Evolutionary conservation across 2,329 filamentous ascomycete genomes (phyloP), one percentile per base, ranked within the genome.

Genomic region (Penicillium sp.): DNA sequence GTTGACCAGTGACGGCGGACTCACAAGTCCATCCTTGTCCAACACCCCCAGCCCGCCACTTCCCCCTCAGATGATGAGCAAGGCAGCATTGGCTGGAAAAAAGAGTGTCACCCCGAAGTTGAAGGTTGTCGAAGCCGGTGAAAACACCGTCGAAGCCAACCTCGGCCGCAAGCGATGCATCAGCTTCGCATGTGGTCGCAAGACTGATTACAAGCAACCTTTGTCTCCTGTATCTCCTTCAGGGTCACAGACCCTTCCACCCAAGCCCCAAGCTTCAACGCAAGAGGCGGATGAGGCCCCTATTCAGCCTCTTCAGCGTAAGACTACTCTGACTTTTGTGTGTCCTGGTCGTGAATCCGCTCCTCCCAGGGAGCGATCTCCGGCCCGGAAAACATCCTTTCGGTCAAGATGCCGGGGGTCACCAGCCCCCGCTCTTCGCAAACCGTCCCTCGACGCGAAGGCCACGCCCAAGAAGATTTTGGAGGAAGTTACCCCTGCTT

Each of bases 1-100:
- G 61, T 81, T 97, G 54, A 97, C 92, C n/a, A 97, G 92, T 74
- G 94, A 97, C 67, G 94, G 90, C 54, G 92, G 91, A 55, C 78
- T 95, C 55, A 96, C 92, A 16, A 97, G 91, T 67, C 92, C 93
- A 40, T 89, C 91, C n/a, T 83, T 91, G 52, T 90, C 91, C 34
- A 91, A 86, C 71, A 93, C 91, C 0, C 91, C 92, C 1, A 97
- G 93, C 68, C 93, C 94, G 16, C 91, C 91, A n/a, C 80, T 88
- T 2, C 81, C 86, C 1, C 61, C 73, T 50, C 73, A 71, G 36
- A 70, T 72, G 56, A 62, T 67, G 57, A 54, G 58, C 40, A 65
- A 72, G 36, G 54, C 65, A 11, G 43, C 56, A 7, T 53, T 57
- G 57, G 16, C 43, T 29, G 50, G 45, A 13, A 61, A 56, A 52